Evolutionary conservation across 140 eudicot species (phyloP), one percentile per base, ranked within the genome.

Genomic region (Flaveria floridana): DNA sequence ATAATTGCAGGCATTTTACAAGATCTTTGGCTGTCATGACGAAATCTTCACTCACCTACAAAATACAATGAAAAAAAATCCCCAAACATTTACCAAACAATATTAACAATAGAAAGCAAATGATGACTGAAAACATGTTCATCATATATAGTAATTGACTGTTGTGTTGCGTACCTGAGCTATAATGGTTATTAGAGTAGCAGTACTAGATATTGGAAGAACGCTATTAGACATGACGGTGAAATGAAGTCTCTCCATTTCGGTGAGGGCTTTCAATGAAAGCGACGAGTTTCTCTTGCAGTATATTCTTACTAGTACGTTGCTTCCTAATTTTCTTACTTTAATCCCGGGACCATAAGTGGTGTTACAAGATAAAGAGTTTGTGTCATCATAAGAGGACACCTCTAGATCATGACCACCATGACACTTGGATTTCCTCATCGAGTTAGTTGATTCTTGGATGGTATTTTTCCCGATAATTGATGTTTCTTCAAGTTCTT

Each of bases 241-340:
- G 7, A 88, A 83, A 64, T 81, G 59, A 55, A 85, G 82, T 68
- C 78, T 79, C 72, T 88, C 90, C 68, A 88, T 58, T 59, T 83
- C 80, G 10, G 21, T 15, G 25, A 83, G 76, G 30, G 85, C 70
- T 75, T 74, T 84, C n/a, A 79, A 13, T 41, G 77, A 47, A 15
- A 83, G 50, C 2, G 84, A 76, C 20, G 65, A 51, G 42, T 85
- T 81, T 68, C 69, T 55, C 48, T 71, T 62, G 76, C 85, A 81
- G 68, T 80, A 80, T 9, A 85, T 79, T 78, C 73, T 85, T 18
- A 88, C 79, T 16, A 85, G 82, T 2, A 82, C 81, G 15, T 44
- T 42, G 61, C 55, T 76, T 57, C 75, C 75, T 68, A 56, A 1
- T n/a, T n/a, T 68, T 76, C 59, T 68, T 42, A 77, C 79, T 77